Base-by-base conservation (phyloP, 2,329 filamentous ascomycete genomes). In the Penicillium sp. region DNA sequence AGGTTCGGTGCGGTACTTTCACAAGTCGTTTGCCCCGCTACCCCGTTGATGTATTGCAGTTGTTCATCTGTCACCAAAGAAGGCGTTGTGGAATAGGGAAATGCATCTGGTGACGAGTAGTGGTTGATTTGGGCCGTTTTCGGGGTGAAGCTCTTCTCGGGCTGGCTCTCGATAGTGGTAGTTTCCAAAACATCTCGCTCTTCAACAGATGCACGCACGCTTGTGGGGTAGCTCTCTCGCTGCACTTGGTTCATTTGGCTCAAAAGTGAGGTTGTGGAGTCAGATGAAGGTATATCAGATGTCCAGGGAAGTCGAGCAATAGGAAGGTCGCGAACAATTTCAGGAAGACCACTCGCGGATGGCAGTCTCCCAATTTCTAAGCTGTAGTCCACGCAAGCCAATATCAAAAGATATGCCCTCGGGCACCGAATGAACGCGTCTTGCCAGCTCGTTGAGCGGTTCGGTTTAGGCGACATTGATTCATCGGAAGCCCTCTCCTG, bases 351-450 rank as follows among this genome's bases (percentile, higher is more conserved):
- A 10, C 40, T 48, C 1, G 57, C 58, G n/a, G 53, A 56, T 7
- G 61, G 61, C 3, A 64, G 24, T n/a, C 55, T 49, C 0, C 59
- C 57, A 6, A 57, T 49, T 1, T 57, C 39, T 3, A 63, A 45
- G 19, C 54, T 60, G 24, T 64, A 61, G 29, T 64, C 60, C 13
- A 63, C 57, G 1, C 53, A 58, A 3, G 54, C 62, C 6, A 60
- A 64, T 24, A 63, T 63, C 12, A 62, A 54, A 2, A 64, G 54
- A 35, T 64, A 64, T 2, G 60, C 62, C 15, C 59, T 56, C 1
- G 59, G 59, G 24, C 51, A 62, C 9, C 46, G 49, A 7, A 63
- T 31, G 32, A 61, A 64, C 1, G 61, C 61, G 12, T 62, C 59
- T 17, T 57, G 46, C 61, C 60, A 64, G 17, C 49, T 57, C 13